Base-by-base conservation (phyloP, 1,284 basidiomycete genomes). In the Sphaerobolus stellatus region DNA sequence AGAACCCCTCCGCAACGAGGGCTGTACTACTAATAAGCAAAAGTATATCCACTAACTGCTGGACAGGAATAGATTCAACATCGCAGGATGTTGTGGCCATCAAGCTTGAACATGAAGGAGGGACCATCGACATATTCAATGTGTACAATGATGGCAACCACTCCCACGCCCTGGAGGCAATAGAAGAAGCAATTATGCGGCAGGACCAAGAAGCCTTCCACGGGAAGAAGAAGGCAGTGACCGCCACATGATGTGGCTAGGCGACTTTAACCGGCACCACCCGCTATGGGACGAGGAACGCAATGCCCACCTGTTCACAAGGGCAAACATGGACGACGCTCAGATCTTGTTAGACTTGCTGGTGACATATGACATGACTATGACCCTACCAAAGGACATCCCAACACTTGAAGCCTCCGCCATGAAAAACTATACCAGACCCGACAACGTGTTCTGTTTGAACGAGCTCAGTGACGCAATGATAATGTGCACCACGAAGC, bases 81-180 rank as follows among this genome's bases (percentile, higher is more conserved):
- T 61, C 56, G 1, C 53, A 58, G 0, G 71, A 75, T 49, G 48
- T 74, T 9, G 68, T 69, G 0, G 65, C 60, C 0, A 51, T 74
- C 9, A 54, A 64, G 8, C n/a, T 74, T 4, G 18, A 16, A 0
- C 56, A 60, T 0, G 31, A 30, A 0, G 52, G 33, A n/a, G 59
- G 59, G 0, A 47, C 18, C 1, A 14, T 71, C 11, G 40, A 59
- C 28, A 41, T 74, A 4, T 58, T 71, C 58, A 76, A 76, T 50
- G 56, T 76, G 1, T 76, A 76, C 52, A 71, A 72, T 52, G 66
- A 71, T 44, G 56, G 64, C 20, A 50, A 60, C 2, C 57, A 64
- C 45, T 57, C 65, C 29, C 11, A 53, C 1, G 59, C 62, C 0
- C 54, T 73, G 0, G 48, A 57, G n/a, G n/a, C n/a, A n/a, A n/a